Evolutionary conservation across 352 stramenopile genomes (phyloP), one percentile per base, ranked within the genome.

Genomic region (Elongisporangium prolatum): DNA sequence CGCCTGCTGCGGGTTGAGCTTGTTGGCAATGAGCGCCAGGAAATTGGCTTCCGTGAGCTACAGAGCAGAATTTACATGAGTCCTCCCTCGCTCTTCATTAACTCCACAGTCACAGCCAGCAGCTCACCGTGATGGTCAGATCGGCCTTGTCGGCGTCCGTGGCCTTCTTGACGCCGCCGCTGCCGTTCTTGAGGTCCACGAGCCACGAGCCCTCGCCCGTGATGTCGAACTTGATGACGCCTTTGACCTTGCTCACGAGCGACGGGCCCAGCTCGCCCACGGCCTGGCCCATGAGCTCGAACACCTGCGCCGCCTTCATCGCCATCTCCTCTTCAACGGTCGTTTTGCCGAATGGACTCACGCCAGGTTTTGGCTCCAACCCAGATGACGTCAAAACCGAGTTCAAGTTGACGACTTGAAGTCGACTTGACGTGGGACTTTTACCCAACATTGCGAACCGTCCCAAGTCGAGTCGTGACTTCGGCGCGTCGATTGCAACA

Each of bases 1-100:
- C 40, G 93, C 93, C 74, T 90, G 81, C 69, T 98, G 93, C 51
- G 93, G 89, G 65, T 96, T 97, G 25, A 98, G 71, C 64, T 97
- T 95, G 67, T 89, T 88, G 57, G 81, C 76, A 56, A 91, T 91
- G 56, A 93, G 78, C 57, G 77, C 71, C 49, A 91, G 57, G 63
- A 93, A 91, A 59, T 86, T 89, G 20, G 80, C 67, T 61, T 91
- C 81, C 22, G 77, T 78, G 60, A 93, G 68, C 73, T 82, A 40
- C 50, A 34, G 48, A 6, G 4, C 34, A 52, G 37, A 28, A 7
- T 8, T 48, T 22, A 21, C 40, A 59, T 18, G 17, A 50, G 37
- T 51, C 20, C 38, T 28, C 20, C 13, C 37, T 16, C 14, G 0
- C 3, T 2, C 25, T 50, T 22, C 11, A 11, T 51, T 50, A 63